Percentiles rank a stretch among this genome's conserved stretches.
Evolutionary conservation across 2,329 filamentous ascomycete genomes (phyloP).

Genomic region (Beauveria sp.): DNA sequence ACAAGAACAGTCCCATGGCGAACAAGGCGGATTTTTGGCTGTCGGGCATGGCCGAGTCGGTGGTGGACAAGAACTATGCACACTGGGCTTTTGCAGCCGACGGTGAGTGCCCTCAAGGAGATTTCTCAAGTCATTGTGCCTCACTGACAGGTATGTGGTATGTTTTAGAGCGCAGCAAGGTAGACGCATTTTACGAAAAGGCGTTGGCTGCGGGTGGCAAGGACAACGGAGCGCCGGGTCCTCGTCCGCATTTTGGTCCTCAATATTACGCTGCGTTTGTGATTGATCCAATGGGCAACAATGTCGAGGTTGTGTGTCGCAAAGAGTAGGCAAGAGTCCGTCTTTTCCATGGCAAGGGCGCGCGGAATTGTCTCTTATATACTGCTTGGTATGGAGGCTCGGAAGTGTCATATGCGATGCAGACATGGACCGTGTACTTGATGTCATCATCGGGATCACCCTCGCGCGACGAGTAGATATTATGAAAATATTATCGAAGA

Average conservation of each 20-base stretch:
- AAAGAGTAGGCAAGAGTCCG: neutral
- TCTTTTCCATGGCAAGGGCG: no score
- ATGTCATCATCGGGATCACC: no score
- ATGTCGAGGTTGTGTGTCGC: constrained; percentile 34
- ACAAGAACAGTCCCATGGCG: neutral
- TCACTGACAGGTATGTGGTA: no score
- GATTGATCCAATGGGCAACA: constrained; percentile 37
- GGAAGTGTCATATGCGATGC: no score
- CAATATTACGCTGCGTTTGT: constrained; percentile 40
- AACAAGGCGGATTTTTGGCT: constrained; percentile 11
- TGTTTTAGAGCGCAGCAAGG: constrained; percentile 26
- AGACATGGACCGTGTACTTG: no score
- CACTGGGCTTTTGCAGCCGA: constrained; percentile 8
- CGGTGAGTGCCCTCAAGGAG: neutral
- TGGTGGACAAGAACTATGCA: neutral
- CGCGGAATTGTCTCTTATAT: neutral
- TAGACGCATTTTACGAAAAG: constrained; percentile 33
- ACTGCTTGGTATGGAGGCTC: no score
- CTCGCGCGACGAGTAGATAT: no score
- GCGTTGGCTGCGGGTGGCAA: constrained; percentile 32
- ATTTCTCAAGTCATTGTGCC: no score
- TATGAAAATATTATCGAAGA: no score
- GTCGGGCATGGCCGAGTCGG: constrained; percentile 2
- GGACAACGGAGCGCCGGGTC: constrained; percentile 36
- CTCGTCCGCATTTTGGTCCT: constrained; percentile 29